Evolutionary conservation across 2,329 filamentous ascomycete genomes (phyloP), one percentile per base, ranked within the genome.

Genomic region (Aaosphaeria pasadenensis): DNA sequence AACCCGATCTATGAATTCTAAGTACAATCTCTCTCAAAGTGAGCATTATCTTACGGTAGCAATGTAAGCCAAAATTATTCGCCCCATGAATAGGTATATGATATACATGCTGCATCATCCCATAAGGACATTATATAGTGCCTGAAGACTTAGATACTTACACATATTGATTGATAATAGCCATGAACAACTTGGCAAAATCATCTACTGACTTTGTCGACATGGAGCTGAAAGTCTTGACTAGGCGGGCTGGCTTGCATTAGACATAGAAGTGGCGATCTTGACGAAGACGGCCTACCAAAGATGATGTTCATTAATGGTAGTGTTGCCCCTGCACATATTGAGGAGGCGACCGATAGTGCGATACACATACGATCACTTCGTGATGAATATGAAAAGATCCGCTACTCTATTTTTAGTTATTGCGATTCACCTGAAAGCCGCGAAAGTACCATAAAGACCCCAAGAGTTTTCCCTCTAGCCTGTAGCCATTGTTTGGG

Each of bases 261-360:
- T 9, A 29, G 6, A 28, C 5, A n/a, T 11, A 7, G 28, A 30
- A 11, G 28, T 11, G 11, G 42, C 31, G 32, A 11, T 39, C 7
- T 4, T 42, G 11, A 42, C 30, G 6, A 36, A 36, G 33, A 36
- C 7, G 30, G 30, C 31, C 39, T 45, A 45, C 79, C 79, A 60
- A 83, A 81, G 6, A 83, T 66, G 41, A 83, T 70, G 39, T 81
- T 78, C 77, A 83, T 81, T 17, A 81, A 55, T 0, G 78, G 78
- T 33, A 49, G 47, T 42, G 47, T 44, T 36, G 47, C 47, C 6
- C 47, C 47, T 35, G 47, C 47, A n/a, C 47, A 44, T 29, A 45
- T 36, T 4, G 46, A 48, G 36, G 46, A 28, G 11, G 42, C 30
- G 11, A 42, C 13, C 5, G 42, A 44, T 6, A 45, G 13, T 9